Base-by-base conservation (phyloP, 345 rosid genomes). In the Raphanus raphanistrum region DNA sequence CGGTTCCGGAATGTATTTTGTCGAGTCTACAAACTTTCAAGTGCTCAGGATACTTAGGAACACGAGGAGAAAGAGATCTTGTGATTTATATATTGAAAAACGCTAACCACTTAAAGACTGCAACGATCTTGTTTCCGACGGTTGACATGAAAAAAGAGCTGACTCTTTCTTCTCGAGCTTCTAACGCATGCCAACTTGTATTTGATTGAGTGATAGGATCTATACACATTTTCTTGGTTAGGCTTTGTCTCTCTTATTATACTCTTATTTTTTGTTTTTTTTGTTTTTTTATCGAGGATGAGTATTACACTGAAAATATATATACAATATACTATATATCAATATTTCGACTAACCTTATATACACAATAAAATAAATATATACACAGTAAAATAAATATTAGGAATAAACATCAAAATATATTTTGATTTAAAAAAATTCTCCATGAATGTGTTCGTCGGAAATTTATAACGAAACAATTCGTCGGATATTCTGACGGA, bases 1-100 rank as follows among this genome's bases (percentile, higher is more conserved):
- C 2, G 45, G 32, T 45, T 31, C 76, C 61, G 21, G 6, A 72
- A 62, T 72, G 32, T n/a, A 3, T 72, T 6, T 59, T 59, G 38
- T 59, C 66, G 55, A 71, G 57, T 71, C 66, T 59, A 59, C 27
- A 38, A 9, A 54, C 27, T 6, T 54, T 54, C 4, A 54, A 54
- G 27, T 54, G 59, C 8, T 54, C 9, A 3, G 3, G 9, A 25
- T 58, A 36, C 55, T 8, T 8, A 2, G 65, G 55, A 8, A 58
- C 2, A 21, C 74, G 26, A 8, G 3, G n/a, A 8, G 66, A 36
- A 13, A 52, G 26, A 50, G 21, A 54, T 17, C 10, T 54, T 54
- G 27, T 17, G 59, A 8, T 17, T 17, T 54, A 54, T 54, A 21
- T 57, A 9, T 57, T 57, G 4, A 21, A 57, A 57, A 8, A 57